These are phyloP conservation scores for Pittosporum tobira DNA, from an alignment of 129 eudicot genomes.

Conservation along the genomic window DNA sequence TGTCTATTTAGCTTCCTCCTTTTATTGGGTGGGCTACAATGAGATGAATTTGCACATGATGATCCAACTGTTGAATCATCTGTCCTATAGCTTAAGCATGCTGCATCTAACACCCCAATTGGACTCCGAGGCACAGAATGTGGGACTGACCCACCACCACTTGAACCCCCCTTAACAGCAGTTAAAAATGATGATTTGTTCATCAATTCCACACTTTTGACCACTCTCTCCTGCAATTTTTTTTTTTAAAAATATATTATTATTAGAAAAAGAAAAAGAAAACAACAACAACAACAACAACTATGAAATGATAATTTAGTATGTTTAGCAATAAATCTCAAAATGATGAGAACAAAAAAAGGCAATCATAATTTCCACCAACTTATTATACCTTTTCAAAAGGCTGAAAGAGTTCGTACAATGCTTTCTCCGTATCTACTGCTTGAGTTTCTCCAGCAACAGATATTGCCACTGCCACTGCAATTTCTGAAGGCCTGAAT, in stretches of 20 bases:
- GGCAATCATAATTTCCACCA: constrained; percentile 4
- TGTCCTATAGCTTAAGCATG: constrained; percentile 31
- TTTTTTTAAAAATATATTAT: neutral
- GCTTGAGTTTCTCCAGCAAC: constrained; percentile 41
- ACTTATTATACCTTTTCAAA: constrained; percentile 30
- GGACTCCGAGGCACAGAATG: constrained; percentile 29
- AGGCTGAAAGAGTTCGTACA: constrained; percentile 26
- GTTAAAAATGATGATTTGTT: constrained; percentile 9
- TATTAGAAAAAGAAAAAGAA: neutral
- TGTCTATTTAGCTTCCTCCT: constrained; percentile 28
- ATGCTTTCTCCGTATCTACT: constrained; percentile 19
- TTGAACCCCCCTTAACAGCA: neutral
- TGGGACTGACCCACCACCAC: constrained; percentile 8
- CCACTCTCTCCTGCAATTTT: constrained; percentile 33
- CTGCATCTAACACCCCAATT: constrained; percentile 36
- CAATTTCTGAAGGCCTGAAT: constrained; percentile 71
- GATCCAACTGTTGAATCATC: constrained; percentile 25
- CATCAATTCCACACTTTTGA: constrained; percentile 19
- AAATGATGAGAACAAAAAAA: constrained; percentile 6
- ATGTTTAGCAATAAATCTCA: constrained; percentile 9
- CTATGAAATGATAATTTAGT: neutral
- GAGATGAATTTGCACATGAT: constrained; percentile 26
- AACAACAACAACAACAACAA: neutral
- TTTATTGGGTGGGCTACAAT: constrained; percentile 14
- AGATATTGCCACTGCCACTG: constrained; percentile 72